Conservation (phyloP, 345 rosid genomes). For the Gossypium arboreum region DNA sequence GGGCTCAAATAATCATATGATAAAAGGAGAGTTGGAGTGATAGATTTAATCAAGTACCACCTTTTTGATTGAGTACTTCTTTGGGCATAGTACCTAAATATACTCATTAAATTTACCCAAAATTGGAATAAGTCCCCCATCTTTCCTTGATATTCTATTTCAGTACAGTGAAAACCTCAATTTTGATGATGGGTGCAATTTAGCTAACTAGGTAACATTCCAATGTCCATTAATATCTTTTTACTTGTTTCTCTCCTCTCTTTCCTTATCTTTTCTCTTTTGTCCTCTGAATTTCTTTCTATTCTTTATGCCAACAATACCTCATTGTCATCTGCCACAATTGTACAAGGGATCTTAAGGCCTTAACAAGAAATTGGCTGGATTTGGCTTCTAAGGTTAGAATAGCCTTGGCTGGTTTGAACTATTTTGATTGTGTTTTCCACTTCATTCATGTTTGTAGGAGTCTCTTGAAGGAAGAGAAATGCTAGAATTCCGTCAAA, state of each 20-base stretch:
- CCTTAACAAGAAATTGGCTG: neutral
- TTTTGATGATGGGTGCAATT: neutral
- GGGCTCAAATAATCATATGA: neutral
- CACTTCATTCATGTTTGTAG: slow-evolving; percentile 29
- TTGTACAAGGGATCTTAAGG: neutral
- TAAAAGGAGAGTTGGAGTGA: neutral
- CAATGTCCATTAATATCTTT: neutral
- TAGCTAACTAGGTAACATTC: neutral
- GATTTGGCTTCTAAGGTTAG: neutral
- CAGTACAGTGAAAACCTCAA: neutral
- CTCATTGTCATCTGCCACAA: neutral
- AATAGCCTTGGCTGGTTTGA: neutral
- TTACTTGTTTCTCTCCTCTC: neutral
- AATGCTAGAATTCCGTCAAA: slow-evolving; percentile 61
- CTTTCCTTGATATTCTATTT: neutral
- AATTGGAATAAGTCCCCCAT: neutral
- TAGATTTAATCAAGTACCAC: neutral
- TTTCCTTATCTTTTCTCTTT: neutral
- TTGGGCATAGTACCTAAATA: neutral
- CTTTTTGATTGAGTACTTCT: neutral
- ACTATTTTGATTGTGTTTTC: slow-evolving; percentile 4
- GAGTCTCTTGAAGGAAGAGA: slow-evolving; percentile 62
- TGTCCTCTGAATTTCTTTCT: neutral
- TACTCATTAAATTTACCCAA: neutral
- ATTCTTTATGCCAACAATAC: neutral